Conservation (phyloP, 2,329 filamentous ascomycete species). For the Dryadomyces quercus-mongolicae region DNA sequence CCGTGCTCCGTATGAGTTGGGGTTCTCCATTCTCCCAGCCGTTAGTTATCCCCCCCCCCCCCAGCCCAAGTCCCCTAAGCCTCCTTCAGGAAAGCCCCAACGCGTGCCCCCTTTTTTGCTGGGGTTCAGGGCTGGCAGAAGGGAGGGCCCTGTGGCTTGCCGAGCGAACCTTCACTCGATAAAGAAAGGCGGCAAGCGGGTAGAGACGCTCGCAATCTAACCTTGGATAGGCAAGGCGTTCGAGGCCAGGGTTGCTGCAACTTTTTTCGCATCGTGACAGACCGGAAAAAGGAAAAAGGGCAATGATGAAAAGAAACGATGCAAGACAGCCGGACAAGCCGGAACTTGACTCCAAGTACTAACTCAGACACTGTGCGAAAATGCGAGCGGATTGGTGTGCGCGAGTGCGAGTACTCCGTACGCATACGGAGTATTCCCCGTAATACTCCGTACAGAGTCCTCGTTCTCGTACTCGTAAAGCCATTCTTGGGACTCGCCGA, state of each 20-base stretch:
- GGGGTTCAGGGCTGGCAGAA: neutral
- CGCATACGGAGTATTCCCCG: too few species aligned
- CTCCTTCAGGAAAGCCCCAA: conserved; percentile 3
- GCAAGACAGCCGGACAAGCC: too few species aligned
- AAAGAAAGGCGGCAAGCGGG: conserved; percentile 12
- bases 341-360: too few species aligned
- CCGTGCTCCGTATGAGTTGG: neutral
- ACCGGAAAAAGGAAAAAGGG: too few species aligned
- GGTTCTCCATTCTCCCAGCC: neutral
- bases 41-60: neutral
- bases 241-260: neutral
- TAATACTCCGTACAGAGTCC: too few species aligned
- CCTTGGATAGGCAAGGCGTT: conserved; percentile 10
- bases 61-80: neutral
- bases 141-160: conserved; percentile 4
- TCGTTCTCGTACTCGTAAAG: too few species aligned
- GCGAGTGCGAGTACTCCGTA: too few species aligned
- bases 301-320: too few species aligned
- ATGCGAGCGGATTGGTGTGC: too few species aligned
- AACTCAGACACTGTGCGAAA: too few species aligned
- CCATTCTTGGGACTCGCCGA: too few species aligned
- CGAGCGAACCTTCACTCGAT: conserved; percentile 11
- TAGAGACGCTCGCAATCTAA: conserved; percentile 10
- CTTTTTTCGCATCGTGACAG: neutral
- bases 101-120: neutral